These are phyloP conservation scores for Tieghemostelium lacteum DNA, from an alignment of 78 protist genomes.

Conservation along the genomic window DNA sequence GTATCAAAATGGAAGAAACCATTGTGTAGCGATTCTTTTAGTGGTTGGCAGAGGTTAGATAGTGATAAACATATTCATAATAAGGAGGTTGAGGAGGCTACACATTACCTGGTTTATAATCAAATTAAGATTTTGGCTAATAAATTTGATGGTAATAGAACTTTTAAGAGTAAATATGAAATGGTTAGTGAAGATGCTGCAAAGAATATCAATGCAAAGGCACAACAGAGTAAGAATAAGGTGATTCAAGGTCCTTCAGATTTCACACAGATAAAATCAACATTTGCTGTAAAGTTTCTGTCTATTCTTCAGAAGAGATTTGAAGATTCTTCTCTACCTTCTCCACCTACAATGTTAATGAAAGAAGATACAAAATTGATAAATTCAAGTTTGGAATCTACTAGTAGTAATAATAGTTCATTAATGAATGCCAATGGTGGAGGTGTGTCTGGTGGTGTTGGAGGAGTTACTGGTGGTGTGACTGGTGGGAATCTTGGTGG, in stretches of 20 bases:
- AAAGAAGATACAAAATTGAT: not conserved
- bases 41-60: conserved; percentile 75
- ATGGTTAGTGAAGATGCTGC: not conserved
- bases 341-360: conserved; percentile 3
- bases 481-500: no score
- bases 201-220: not conserved
- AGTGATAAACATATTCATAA: conserved; percentile 24
- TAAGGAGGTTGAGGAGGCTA: conserved; percentile 67
- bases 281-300: conserved; percentile 35
- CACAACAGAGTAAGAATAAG: not conserved
- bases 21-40: conserved; percentile 79
- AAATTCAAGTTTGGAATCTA: not conserved
- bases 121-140: conserved; percentile 3
- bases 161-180: not conserved
- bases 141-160: conserved; percentile 23
- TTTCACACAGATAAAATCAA: conserved; percentile 50
- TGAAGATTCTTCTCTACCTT: conserved; percentile 26
- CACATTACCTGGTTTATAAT: conserved; percentile 6
- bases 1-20: conserved; percentile 52
- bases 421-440: no score
- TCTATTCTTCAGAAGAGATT: conserved; percentile 58
- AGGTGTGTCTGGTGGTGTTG: no score
- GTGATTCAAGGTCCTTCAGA: conserved; percentile 29
- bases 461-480: no score
- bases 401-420: not conserved